phyloP scores from a whole-genome alignment of 345 rosid species.

The Populus deltoides region DNA sequence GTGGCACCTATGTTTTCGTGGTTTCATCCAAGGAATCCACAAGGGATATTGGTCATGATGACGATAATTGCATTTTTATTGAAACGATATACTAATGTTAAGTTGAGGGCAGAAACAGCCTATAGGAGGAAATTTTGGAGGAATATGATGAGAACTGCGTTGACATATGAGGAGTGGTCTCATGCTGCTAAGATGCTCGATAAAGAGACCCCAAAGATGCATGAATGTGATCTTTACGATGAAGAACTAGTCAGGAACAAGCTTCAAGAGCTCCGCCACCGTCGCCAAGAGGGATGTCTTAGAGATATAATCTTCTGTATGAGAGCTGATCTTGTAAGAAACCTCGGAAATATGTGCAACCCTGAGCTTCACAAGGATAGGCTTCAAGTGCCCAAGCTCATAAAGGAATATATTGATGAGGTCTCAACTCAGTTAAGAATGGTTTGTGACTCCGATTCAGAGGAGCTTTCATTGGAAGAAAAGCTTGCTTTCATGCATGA shows the following conservation, averaged over 20 bases:
- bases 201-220: constrained; percentile 73
- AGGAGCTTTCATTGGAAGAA: constrained; percentile 92
- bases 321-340: constrained; percentile 96
- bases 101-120: constrained; percentile 87
- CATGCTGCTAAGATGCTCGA: constrained; percentile 99
- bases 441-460: constrained; percentile 85
- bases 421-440: constrained; percentile 88
- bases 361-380: constrained; percentile 96
- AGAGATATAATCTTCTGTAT: constrained; percentile 91
- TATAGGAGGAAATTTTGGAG: constrained; percentile 97
- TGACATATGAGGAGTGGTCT: constrained; percentile 97
- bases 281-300: constrained; percentile 82
- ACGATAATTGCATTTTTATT: constrained; percentile 77
- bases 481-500: constrained; percentile 95
- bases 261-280: constrained; percentile 74
- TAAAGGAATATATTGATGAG: constrained; percentile 90
- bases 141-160: constrained; percentile 85
- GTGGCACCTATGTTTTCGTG: constrained; percentile 59
- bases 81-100: constrained; percentile 80
- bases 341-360: constrained; percentile 96
- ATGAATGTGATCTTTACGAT: constrained; percentile 74
- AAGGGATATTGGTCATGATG: constrained; percentile 89
- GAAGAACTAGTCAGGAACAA: constrained; percentile 85
- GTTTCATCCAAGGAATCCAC: constrained; percentile 95
- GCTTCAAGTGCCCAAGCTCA: constrained; percentile 88